Percentiles rank a stretch among this genome's conserved stretches.
Evolutionary conservation across 257 asterid species (phyloP).

Genomic region (Thymus mandschuricus): DNA sequence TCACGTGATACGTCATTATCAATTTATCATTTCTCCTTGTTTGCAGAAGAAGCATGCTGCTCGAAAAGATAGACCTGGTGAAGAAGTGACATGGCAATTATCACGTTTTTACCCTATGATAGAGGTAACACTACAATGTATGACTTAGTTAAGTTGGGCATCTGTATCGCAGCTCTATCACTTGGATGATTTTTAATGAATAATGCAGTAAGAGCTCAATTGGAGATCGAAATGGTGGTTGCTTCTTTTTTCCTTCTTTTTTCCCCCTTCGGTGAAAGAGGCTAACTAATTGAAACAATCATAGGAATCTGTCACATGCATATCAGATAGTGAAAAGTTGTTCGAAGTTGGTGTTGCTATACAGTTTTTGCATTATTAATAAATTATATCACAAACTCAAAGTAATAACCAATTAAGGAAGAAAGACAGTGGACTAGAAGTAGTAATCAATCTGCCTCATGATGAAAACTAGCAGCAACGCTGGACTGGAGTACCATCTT

Average conservation of each 20-base stretch:
- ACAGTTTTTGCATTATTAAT: background rate
- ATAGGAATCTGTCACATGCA: conserved; percentile 14
- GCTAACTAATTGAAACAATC: conserved; percentile 11
- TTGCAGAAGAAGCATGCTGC: conserved; percentile 83
- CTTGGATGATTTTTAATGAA: conserved; percentile 24
- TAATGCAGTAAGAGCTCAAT: conserved; percentile 26
- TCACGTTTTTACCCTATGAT: conserved; percentile 96
- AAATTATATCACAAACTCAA: conserved; percentile 2
- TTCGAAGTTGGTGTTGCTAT: background rate
- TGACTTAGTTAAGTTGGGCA: conserved; percentile 23
- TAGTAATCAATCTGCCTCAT: background rate
- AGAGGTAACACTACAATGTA: conserved; percentile 58
- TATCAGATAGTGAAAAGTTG: conserved; percentile 8
- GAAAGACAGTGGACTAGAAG: background rate
- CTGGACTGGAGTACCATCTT: conserved; percentile 14
- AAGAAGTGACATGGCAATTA: conserved; percentile 78
- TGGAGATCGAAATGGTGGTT: conserved; percentile 17
- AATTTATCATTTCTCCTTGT: conserved; percentile 20
- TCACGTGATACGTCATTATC: conserved; percentile 22
- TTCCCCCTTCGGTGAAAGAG: background rate
- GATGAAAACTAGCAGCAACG: conserved; percentile 17
- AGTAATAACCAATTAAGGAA: conserved; percentile 1
- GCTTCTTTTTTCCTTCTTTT: background rate
- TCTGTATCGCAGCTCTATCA: conserved; percentile 14
- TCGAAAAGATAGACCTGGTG: conserved; percentile 91